Evolutionary conservation across 805 yeast species (phyloP).

Genomic region (Kazachstania taianensis): DNA sequence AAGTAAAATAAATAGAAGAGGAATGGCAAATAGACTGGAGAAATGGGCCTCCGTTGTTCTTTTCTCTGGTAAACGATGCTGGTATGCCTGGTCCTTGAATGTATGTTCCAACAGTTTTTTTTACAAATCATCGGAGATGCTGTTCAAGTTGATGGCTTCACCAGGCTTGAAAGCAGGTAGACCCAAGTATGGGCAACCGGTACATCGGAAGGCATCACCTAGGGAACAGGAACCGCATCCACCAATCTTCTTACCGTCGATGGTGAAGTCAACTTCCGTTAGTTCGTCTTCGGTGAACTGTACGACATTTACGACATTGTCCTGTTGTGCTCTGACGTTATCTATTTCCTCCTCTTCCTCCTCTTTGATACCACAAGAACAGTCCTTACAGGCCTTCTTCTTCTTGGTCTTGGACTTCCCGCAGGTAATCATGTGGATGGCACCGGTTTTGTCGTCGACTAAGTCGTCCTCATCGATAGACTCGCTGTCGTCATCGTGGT

Average conservation of each 20-base stretch:
- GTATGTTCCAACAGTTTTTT: no score
- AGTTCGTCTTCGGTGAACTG: slow-evolving; percentile 49
- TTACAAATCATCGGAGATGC: slow-evolving; percentile 67
- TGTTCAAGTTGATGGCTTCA: slow-evolving; percentile 67
- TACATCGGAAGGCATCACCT: slow-evolving; percentile 97
- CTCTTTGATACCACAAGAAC: slow-evolving; percentile 94
- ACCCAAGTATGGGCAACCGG: slow-evolving; percentile 95
- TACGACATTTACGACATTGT: slow-evolving; percentile 32
- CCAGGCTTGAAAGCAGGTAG: slow-evolving; percentile 98
- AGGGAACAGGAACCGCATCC: slow-evolving; percentile 96
- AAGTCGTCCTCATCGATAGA: slow-evolving; percentile 51
- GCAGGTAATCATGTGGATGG: slow-evolving; percentile 24
- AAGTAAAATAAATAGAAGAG: no score
- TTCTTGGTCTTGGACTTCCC: slow-evolving; percentile 24
- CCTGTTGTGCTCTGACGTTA: slow-evolving; percentile 21
- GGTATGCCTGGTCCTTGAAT: no score
- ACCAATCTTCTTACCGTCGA: slow-evolving; percentile 86
- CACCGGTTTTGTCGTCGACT: slow-evolving; percentile 28
- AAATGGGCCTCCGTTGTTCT: no score
- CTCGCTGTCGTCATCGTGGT: slow-evolving; percentile 37
- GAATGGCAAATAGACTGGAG: no score
- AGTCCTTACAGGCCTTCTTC: slow-evolving; percentile 93
- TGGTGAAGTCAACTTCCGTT: slow-evolving; percentile 87
- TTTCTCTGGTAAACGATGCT: no score
- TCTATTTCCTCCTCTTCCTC: slow-evolving; percentile 54